phyloP scores from a whole-genome alignment of 176 grass and related monocot species.

The Carex myosuroides region DNA sequence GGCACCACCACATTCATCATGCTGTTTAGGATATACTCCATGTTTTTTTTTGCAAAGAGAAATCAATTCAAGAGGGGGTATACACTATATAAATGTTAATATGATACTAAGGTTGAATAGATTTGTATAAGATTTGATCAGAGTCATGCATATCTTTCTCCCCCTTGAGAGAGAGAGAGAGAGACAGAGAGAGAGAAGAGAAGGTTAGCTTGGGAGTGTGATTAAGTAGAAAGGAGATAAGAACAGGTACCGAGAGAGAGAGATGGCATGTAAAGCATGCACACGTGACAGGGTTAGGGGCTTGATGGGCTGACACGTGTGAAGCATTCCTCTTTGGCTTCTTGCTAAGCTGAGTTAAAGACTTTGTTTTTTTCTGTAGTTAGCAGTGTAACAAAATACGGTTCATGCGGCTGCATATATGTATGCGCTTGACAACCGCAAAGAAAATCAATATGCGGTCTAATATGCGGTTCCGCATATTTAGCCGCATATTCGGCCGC shows the following conservation, averaged over 20 bases:
- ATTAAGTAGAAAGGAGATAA: background rate
- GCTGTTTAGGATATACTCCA: conserved; percentile 44
- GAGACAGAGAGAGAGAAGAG: conserved; percentile 7
- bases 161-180: background rate
- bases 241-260: background rate
- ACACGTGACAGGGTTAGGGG: background rate
- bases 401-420: too few species aligned
- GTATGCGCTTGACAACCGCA: too few species aligned
- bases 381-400: too few species aligned
- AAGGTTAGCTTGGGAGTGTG: background rate
- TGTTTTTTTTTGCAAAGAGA: background rate
- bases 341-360: background rate
- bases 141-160: background rate
- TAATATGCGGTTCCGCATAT: too few species aligned
- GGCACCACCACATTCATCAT: conserved; percentile 74
- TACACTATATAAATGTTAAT: background rate
- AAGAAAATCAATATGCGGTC: too few species aligned
- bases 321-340: conserved; percentile 4
- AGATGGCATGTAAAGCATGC: conserved; percentile 26
- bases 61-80: background rate
- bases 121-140: background rate
- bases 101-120: background rate
- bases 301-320: conserved; percentile 22
- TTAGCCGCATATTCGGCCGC: too few species aligned
- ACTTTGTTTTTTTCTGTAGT: background rate